Percentiles rank a stretch among this genome's conserved stretches.
Evolutionary conservation across 2,329 filamentous ascomycete genomes (phyloP).

Genomic region (Aureobasidium namibiae): DNA sequence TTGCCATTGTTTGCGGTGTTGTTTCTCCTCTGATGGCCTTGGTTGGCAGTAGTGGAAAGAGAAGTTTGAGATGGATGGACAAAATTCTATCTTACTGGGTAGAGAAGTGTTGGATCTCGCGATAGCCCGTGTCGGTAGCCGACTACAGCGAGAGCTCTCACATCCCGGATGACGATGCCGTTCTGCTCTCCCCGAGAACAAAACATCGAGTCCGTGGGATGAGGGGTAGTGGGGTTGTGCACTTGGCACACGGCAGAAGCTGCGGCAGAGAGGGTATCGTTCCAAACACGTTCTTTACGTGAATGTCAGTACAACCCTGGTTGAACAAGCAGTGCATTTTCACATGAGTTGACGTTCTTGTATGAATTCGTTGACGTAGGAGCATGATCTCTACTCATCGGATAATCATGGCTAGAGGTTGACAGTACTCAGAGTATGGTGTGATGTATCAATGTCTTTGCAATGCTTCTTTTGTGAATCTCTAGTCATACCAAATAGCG

Average conservation of each 20-base stretch:
- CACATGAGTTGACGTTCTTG: background rate
- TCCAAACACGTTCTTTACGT: background rate
- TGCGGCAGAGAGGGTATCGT: background rate
- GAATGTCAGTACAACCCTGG: background rate
- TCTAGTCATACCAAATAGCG: constrained; percentile 82
- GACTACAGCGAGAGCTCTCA: background rate
- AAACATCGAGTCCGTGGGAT: background rate
- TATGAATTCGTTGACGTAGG: background rate
- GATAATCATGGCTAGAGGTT: too few relatives aligned
- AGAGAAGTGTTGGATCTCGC: too few relatives aligned
- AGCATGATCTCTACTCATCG: too few relatives aligned
- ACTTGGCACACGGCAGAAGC: background rate
- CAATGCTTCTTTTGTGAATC: background rate
- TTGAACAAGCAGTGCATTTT: background rate
- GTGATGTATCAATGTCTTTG: background rate
- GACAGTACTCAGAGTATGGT: background rate
- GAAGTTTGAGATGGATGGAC: too few relatives aligned
- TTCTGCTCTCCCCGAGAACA: background rate
- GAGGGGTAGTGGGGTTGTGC: constrained; percentile 6
- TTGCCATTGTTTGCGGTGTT: constrained; percentile 10
- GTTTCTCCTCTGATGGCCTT: background rate
- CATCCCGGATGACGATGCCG: constrained; percentile 11
- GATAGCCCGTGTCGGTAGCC: constrained; percentile 3
- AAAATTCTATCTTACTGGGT: too few relatives aligned
- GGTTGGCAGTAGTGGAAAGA: background rate